These are phyloP conservation scores for Lentinula lateritia DNA, from an alignment of 768 basidiomycete species.

Conservation along the genomic window DNA sequence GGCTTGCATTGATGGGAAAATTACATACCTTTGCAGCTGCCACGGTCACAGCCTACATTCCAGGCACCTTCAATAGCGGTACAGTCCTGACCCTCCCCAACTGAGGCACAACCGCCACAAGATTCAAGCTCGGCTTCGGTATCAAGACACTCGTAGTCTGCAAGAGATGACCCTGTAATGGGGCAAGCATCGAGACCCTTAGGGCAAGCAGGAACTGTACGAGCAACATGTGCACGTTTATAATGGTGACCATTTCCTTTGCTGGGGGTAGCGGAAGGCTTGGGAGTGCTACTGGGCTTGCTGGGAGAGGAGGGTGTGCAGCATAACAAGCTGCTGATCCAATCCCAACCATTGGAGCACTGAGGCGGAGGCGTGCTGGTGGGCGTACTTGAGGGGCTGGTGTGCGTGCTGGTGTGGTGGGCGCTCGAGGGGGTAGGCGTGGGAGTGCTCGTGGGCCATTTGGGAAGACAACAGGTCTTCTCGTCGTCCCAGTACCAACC, in stretches of 20 bases:
- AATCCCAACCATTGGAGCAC: slow-evolving; percentile 41
- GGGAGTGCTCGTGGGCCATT: slow-evolving; percentile 26
- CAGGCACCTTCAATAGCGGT: slow-evolving; percentile 57
- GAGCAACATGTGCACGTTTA: slow-evolving; percentile 25
- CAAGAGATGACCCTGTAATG: slow-evolving; percentile 29
- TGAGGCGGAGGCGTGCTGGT: slow-evolving; percentile 36
- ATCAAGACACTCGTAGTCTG: slow-evolving; percentile 63
- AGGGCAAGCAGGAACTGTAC: slow-evolving; percentile 43
- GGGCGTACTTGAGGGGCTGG: neutral
- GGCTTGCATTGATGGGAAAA: neutral
- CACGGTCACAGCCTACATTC: slow-evolving; percentile 65
- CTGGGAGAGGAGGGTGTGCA: slow-evolving; percentile 30
- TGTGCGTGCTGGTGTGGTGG: neutral
- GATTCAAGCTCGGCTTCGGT: slow-evolving; percentile 55
- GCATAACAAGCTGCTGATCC: slow-evolving; percentile 36
- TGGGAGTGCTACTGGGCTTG: slow-evolving; percentile 24
- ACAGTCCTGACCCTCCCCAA: slow-evolving; percentile 68
- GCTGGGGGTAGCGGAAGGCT: slow-evolving; percentile 29
- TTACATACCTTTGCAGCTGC: slow-evolving; percentile 47
- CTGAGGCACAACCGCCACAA: slow-evolving; percentile 70
- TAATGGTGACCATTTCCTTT: slow-evolving; percentile 10
- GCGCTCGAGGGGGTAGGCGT: slow-evolving; percentile 12
- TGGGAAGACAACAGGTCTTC: slow-evolving; percentile 50
- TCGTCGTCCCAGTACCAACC: slow-evolving; percentile 43
- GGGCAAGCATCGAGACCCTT: slow-evolving; percentile 52